phyloP scores from a whole-genome alignment of 2,329 filamentous ascomycete genomes.

The Aureobasidium pullulans region DNA sequence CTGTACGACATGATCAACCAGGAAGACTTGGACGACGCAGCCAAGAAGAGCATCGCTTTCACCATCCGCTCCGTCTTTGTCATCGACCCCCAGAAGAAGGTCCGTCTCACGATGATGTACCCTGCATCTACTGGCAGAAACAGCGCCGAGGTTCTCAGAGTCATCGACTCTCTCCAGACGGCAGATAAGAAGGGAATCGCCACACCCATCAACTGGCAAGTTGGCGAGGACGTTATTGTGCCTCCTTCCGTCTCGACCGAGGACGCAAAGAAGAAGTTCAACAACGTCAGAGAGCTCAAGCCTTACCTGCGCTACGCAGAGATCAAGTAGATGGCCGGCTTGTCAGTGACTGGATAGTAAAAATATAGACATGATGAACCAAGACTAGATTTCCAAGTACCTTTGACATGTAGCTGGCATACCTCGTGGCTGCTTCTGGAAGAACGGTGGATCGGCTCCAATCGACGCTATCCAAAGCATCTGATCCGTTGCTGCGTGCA shows the following conservation, averaged over 20 bases:
- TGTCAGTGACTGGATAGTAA: background rate
- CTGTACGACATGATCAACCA: conserved; percentile 42
- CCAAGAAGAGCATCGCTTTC: conserved; percentile 59
- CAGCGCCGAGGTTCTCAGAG: conserved; percentile 49
- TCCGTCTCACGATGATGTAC: conserved; percentile 87
- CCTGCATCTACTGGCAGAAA: conserved; percentile 75
- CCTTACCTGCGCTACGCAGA: conserved; percentile 66
- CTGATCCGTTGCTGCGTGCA: background rate
- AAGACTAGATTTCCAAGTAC: background rate
- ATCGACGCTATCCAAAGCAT: background rate
- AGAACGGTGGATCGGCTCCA: background rate
- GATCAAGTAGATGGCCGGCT: conserved; percentile 17
- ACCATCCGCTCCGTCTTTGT: conserved; percentile 93
- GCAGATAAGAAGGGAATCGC: conserved; percentile 84
- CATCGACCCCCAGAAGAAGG: conserved; percentile 90
- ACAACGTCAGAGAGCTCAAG: conserved; percentile 49
- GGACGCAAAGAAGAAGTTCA: conserved; percentile 79
- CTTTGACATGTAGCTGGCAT: background rate
- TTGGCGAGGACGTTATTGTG: conserved; percentile 87
- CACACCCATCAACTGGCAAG: conserved; percentile 41
- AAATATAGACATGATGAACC: background rate
- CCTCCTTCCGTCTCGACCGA: conserved; percentile 75
- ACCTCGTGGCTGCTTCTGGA: background rate
- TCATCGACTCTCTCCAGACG: conserved; percentile 52
- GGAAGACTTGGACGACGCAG: conserved; percentile 29